Percentiles rank a stretch among this genome's conserved stretches.
Conservation (phyloP, 768 basidiomycete species). For the Tremella fuciformis region DNA sequence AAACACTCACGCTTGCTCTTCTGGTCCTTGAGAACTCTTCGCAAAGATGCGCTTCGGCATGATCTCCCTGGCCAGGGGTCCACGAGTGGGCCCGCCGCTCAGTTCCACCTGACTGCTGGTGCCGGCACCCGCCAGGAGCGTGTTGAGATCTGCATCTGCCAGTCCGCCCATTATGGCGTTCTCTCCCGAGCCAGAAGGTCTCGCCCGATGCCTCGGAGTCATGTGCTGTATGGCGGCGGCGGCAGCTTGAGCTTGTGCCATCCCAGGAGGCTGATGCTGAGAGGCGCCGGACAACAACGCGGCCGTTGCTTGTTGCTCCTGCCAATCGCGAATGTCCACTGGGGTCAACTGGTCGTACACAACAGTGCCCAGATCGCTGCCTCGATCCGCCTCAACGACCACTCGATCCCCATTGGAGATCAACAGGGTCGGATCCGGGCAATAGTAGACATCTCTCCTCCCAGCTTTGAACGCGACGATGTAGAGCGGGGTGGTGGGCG, state of each 20-base stretch:
- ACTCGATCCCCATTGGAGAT: slow-evolving; percentile 86
- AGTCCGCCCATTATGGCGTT: slow-evolving; percentile 14
- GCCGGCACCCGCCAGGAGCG: slow-evolving; percentile 34
- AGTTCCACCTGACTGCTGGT: slow-evolving; percentile 33
- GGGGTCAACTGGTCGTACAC: slow-evolving; percentile 86
- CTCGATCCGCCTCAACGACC: slow-evolving; percentile 94
- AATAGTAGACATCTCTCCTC: slow-evolving; percentile 89
- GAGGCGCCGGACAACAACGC: slow-evolving; percentile 46
- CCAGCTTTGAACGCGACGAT: slow-evolving; percentile 98
- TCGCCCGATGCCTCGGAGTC: background rate
- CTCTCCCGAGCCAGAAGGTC: background rate
- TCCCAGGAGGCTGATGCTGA: slow-evolving; percentile 44
- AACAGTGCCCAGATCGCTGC: slow-evolving; percentile 80
- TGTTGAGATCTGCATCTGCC: slow-evolving; percentile 29
- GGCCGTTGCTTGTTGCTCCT: slow-evolving; percentile 70
- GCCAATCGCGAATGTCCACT: slow-evolving; percentile 85
- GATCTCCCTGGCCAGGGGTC: slow-evolving; percentile 75
- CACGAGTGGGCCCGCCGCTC: slow-evolving; percentile 13
- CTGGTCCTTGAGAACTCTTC: slow-evolving; percentile 64
- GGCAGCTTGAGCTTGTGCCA: slow-evolving; percentile 16
- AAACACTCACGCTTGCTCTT: slow-evolving; percentile 71
- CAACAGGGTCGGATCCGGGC: slow-evolving; percentile 64
- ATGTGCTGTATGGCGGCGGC: background rate
- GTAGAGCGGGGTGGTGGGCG: slow-evolving; percentile 81
- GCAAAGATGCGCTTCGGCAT: slow-evolving; percentile 95